Evolutionary conservation across 371 early-diverging fungal species (phyloP).

Genomic region (Mortierella sp.): DNA sequence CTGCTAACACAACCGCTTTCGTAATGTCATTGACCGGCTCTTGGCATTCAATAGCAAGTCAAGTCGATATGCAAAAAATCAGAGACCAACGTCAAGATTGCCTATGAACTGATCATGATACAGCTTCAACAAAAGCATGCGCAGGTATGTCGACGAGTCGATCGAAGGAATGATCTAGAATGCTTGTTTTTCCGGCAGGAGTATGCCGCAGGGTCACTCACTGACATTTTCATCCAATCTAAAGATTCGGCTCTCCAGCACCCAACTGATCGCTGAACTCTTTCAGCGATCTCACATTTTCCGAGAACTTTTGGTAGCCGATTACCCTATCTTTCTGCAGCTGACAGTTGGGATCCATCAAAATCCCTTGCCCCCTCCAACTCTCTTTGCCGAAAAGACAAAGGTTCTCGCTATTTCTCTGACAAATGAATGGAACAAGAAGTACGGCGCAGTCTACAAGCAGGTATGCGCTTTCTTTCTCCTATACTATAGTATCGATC

Average conservation of each 20-base stretch:
- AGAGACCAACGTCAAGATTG: slow-evolving; percentile 54
- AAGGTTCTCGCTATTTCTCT: slow-evolving; percentile 61
- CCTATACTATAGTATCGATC: neutral
- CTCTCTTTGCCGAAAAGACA: slow-evolving; percentile 60
- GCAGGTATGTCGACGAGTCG: slow-evolving; percentile 55
- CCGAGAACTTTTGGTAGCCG: slow-evolving; percentile 62
- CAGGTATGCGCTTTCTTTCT: slow-evolving; percentile 38
- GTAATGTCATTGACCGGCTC: neutral
- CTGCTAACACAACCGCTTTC: no score
- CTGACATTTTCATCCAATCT: neutral
- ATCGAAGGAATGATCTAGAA: neutral
- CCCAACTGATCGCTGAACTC: slow-evolving; percentile 70
- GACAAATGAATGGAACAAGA: slow-evolving; percentile 66
- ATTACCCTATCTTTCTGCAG: slow-evolving; percentile 64
- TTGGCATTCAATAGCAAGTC: slow-evolving; percentile 53
- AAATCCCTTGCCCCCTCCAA: slow-evolving; percentile 67
- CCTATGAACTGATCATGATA: slow-evolving; percentile 59
- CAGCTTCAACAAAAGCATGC: slow-evolving; percentile 73
- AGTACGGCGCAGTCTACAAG: slow-evolving; percentile 66
- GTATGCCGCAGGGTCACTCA: neutral
- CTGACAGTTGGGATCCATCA: slow-evolving; percentile 69
- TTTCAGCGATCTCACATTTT: slow-evolving; percentile 76
- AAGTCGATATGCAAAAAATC: slow-evolving; percentile 67
- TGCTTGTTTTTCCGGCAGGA: neutral
- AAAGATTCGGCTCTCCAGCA: slow-evolving; percentile 72